Evolutionary conservation across 2,329 filamentous ascomycete species (phyloP).

Genomic region (Diplocarpon rosae): DNA sequence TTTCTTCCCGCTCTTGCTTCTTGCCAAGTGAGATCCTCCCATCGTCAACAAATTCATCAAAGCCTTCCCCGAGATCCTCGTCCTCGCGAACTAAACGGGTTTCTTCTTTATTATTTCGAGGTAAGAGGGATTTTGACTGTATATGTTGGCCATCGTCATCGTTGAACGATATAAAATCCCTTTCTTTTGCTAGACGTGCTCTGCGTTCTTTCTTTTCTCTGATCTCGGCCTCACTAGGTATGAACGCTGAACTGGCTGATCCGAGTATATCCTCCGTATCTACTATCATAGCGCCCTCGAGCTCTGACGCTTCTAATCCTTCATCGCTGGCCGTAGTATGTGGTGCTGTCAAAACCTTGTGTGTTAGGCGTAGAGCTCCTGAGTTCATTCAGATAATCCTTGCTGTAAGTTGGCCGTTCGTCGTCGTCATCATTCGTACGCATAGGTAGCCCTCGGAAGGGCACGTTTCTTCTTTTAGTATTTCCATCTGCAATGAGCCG

Average conservation of each 20-base stretch:
- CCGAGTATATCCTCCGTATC: constrained; percentile 27
- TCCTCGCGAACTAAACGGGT: constrained; percentile 74
- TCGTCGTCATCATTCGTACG: constrained; percentile 44
- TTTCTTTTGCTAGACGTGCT: constrained; percentile 64
- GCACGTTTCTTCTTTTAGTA: constrained; percentile 44
- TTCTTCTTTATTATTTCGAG: constrained; percentile 52
- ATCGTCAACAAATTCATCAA: constrained; percentile 84
- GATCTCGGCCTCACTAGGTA: constrained; percentile 78
- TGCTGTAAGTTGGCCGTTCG: constrained; percentile 70
- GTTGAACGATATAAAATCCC: constrained; percentile 56
- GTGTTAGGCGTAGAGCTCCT: constrained; percentile 78
- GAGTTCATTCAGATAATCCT: constrained; percentile 76
- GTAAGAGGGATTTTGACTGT: constrained; percentile 29
- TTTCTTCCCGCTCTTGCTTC: constrained; percentile 65
- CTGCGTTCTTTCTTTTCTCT: constrained; percentile 82
- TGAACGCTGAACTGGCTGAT: constrained; percentile 32
- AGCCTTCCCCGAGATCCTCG: constrained; percentile 86
- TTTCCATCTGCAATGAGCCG: constrained; percentile 57
- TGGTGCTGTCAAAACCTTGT: constrained; percentile 41
- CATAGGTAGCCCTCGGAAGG: constrained; percentile 22
- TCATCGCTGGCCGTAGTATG: constrained; percentile 36
- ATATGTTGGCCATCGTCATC: constrained; percentile 34
- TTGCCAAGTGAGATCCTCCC: constrained; percentile 67
- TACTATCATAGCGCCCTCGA: constrained; percentile 56
- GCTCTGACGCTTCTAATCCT: constrained; percentile 47